Evolutionary conservation across 2,329 filamentous ascomycete species (phyloP).

Genomic region (Lachnellula willkommii): DNA sequence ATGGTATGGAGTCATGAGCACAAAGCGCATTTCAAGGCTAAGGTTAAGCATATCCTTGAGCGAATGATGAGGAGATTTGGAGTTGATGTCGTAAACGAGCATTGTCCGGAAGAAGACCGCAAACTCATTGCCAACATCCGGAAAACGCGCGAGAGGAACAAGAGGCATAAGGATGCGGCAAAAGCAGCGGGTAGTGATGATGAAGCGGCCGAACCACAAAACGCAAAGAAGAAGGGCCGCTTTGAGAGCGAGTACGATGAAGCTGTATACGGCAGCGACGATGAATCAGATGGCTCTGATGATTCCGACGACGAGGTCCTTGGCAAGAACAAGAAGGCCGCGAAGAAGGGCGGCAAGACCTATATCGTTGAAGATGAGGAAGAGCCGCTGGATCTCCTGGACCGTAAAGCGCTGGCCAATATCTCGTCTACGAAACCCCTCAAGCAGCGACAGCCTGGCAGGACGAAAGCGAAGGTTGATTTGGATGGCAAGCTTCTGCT

Average conservation of each 20-base stretch:
- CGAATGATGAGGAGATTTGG: slow-evolving; percentile 90
- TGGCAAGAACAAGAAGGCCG: slow-evolving; percentile 40
- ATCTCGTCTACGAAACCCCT: slow-evolving; percentile 86
- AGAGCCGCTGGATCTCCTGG: slow-evolving; percentile 89
- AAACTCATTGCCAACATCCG: slow-evolving; percentile 93
- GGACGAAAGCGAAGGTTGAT: slow-evolving; percentile 61
- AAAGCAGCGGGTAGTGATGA: slow-evolving; percentile 53
- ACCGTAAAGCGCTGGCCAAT: slow-evolving; percentile 80
- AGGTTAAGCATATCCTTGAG: slow-evolving; percentile 97
- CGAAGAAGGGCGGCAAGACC: slow-evolving; percentile 58
- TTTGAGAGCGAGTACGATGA: slow-evolving; percentile 95
- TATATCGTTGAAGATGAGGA: slow-evolving; percentile 95
- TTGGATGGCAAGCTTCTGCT: slow-evolving; percentile 77
- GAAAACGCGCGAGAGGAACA: slow-evolving; percentile 86
- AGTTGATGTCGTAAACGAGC: slow-evolving; percentile 69
- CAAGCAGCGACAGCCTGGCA: slow-evolving; percentile 48
- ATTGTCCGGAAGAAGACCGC: slow-evolving; percentile 78
- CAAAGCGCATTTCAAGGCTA: slow-evolving; percentile 92
- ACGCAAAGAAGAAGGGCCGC: slow-evolving; percentile 48
- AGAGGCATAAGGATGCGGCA: slow-evolving; percentile 75
- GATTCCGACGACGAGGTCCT: slow-evolving; percentile 57
- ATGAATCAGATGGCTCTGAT: slow-evolving; percentile 54
- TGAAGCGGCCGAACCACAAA: slow-evolving; percentile 45
- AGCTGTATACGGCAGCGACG: slow-evolving; percentile 66
- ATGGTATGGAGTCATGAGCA: slow-evolving; percentile 98